phyloP scores from a whole-genome alignment of 768 basidiomycete species.

The Inosperma sp. region DNA sequence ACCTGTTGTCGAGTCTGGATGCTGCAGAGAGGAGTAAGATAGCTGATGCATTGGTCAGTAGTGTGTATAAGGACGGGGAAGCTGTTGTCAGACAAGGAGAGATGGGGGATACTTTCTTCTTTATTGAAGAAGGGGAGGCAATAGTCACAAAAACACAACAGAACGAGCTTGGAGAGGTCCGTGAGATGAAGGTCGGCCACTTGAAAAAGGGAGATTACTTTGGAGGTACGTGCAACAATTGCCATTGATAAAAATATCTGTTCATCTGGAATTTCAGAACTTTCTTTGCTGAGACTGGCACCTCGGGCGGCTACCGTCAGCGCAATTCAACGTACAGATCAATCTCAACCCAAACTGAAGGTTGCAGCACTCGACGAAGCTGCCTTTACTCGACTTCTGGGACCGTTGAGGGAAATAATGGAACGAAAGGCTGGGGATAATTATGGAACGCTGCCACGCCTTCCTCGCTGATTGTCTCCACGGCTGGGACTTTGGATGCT shows the following conservation, averaged over 20 bases:
- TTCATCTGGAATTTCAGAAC: conserved; percentile 61
- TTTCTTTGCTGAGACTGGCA: conserved; percentile 82
- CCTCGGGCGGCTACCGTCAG: conserved; percentile 97
- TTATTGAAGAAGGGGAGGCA: conserved; percentile 92
- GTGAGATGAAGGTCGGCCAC: conserved; percentile 67
- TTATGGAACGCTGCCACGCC: conserved; percentile 41
- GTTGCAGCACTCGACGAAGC: conserved; percentile 91
- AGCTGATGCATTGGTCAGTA: conserved; percentile 88
- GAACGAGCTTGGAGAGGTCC: conserved; percentile 51
- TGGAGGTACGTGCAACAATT: conserved; percentile 69
- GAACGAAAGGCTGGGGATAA: conserved; percentile 80
- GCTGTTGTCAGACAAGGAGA: conserved; percentile 91
- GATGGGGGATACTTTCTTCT: conserved; percentile 95
- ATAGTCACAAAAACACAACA: conserved; percentile 73
- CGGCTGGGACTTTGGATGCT: neutral
- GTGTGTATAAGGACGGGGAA: conserved; percentile 76
- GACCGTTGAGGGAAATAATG: conserved; percentile 90
- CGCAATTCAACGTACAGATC: conserved; percentile 52
- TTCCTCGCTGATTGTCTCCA: conserved; percentile 10
- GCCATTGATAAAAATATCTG: conserved; percentile 7
- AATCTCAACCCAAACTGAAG: conserved; percentile 64
- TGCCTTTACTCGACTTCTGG: conserved; percentile 90
- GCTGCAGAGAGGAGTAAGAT: conserved; percentile 93
- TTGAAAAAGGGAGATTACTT: conserved; percentile 95
- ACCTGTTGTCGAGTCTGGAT: conserved; percentile 80